Evolutionary conservation across 345 rosid genomes (phyloP).

Genomic region (Carallia pectinifolia): DNA sequence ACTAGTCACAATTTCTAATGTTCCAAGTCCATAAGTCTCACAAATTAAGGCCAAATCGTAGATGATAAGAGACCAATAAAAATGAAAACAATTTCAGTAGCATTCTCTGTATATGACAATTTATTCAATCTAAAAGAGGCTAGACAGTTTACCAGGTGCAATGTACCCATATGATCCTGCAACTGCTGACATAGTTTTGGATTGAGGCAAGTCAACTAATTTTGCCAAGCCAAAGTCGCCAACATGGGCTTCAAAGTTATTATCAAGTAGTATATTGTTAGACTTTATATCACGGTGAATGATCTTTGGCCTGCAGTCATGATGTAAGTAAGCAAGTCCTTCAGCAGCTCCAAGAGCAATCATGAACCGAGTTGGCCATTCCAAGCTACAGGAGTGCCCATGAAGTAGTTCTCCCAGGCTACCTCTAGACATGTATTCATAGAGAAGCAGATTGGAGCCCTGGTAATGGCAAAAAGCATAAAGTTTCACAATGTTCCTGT

Average conservation of each 20-base stretch:
- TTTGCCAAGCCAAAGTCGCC: slow-evolving; percentile 89
- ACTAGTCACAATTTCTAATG: no score
- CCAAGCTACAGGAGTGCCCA: slow-evolving; percentile 36
- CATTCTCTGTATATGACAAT: background rate
- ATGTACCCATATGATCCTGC: slow-evolving; percentile 94
- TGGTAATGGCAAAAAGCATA: slow-evolving; percentile 72
- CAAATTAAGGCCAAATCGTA: no score
- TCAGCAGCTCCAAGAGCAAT: slow-evolving; percentile 82
- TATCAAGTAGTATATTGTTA: slow-evolving; percentile 74
- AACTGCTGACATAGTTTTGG: slow-evolving; percentile 90
- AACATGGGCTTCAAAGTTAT: slow-evolving; percentile 69
- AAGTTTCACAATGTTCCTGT: slow-evolving; percentile 77
- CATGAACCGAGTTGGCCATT: slow-evolving; percentile 62
- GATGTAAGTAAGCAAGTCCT: slow-evolving; percentile 76
- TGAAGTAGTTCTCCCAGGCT: slow-evolving; percentile 80
- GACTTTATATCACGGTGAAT: slow-evolving; percentile 83
- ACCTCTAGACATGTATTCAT: slow-evolving; percentile 79
- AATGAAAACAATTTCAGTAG: background rate
- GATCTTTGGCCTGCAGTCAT: slow-evolving; percentile 74
- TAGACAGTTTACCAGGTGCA: slow-evolving; percentile 59
- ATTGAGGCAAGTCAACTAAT: slow-evolving; percentile 64
- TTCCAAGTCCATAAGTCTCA: no score
- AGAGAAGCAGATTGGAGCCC: slow-evolving; percentile 69
- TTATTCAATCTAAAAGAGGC: background rate
- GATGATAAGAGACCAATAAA: no score